Percentiles rank a stretch among this genome's conserved stretches.
Evolutionary conservation across 441 rosid genomes (phyloP).

Genomic region (Aleurites moluccanus): DNA sequence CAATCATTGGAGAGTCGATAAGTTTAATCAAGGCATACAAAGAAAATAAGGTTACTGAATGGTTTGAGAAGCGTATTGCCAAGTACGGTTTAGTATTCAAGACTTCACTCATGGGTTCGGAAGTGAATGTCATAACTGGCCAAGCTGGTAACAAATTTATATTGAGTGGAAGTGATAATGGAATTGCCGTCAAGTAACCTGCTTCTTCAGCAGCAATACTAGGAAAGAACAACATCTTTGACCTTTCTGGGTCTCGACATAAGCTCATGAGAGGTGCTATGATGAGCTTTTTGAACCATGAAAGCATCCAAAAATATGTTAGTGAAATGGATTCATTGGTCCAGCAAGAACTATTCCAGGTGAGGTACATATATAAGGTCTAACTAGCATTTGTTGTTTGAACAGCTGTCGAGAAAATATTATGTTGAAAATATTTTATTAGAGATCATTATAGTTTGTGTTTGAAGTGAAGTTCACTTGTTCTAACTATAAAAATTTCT

Average conservation of each 20-base stretch:
- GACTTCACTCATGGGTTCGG: slow-evolving; percentile 33
- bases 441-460: too few species aligned
- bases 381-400: too few species aligned
- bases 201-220: slow-evolving; percentile 4
- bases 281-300: slow-evolving; percentile 27
- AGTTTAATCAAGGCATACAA: slow-evolving; percentile 27
- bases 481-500: too few species aligned
- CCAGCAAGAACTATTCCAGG: background rate
- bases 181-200: slow-evolving; percentile 16
- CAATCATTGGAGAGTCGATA: slow-evolving; percentile 29
- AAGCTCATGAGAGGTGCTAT: slow-evolving; percentile 28
- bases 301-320: slow-evolving; percentile 25
- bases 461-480: too few species aligned
- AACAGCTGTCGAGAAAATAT: too few species aligned
- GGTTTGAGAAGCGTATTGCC: slow-evolving; percentile 19
- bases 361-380: too few species aligned
- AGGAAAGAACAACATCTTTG: slow-evolving; percentile 27
- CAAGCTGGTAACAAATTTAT: slow-evolving; percentile 19
- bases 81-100: slow-evolving; percentile 32
- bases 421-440: too few species aligned
- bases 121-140: slow-evolving; percentile 26
- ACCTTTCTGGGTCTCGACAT: slow-evolving; percentile 24
- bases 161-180: slow-evolving; percentile 24
- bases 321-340: slow-evolving; percentile 27
- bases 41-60: slow-evolving; percentile 17